Evolutionary conservation across 345 rosid genomes (phyloP).

Genomic region (Gossypium herbaceum): DNA sequence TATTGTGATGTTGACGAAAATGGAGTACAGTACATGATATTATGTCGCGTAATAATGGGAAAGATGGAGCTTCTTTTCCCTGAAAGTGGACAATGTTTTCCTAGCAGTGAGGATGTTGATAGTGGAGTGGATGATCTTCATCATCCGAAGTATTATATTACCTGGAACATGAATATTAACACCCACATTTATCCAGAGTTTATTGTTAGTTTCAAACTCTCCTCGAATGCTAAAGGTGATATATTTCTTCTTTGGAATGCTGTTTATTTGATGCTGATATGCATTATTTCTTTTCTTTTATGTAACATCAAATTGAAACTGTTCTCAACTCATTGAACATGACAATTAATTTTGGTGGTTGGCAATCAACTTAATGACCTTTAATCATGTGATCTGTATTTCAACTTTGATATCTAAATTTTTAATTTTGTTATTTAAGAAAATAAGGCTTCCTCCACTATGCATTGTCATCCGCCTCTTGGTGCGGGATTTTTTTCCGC

Average conservation of each 20-base stretch:
- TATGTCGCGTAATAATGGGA: slow-evolving; percentile 89
- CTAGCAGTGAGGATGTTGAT: slow-evolving; percentile 67
- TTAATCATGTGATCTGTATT: slow-evolving; percentile 21
- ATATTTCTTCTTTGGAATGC: slow-evolving; percentile 21
- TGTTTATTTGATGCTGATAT: not conserved
- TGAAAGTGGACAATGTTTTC: slow-evolving; percentile 53
- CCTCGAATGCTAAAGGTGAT: slow-evolving; percentile 64
- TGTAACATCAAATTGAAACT: slow-evolving; percentile 10
- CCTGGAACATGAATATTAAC: slow-evolving; percentile 86
- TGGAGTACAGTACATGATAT: slow-evolving; percentile 57
- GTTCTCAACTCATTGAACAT: slow-evolving; percentile 18
- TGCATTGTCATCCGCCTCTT: slow-evolving; percentile 33
- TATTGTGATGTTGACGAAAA: slow-evolving; percentile 87
- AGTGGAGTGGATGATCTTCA: slow-evolving; percentile 76
- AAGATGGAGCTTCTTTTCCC: slow-evolving; percentile 60
- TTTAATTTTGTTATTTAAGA: slow-evolving; percentile 22
- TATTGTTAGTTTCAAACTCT: slow-evolving; percentile 84
- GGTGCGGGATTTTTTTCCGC: slow-evolving; percentile 26
- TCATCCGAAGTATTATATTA: slow-evolving; percentile 54
- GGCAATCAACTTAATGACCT: slow-evolving; percentile 20
- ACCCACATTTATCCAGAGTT: slow-evolving; percentile 83
- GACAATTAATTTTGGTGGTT: slow-evolving; percentile 22
- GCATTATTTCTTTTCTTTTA: not conserved
- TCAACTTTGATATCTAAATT: slow-evolving; percentile 20
- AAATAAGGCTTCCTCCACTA: slow-evolving; percentile 28